Base-by-base conservation (phyloP, 148 eudicot genomes). In the Heliosperma pusillum region DNA sequence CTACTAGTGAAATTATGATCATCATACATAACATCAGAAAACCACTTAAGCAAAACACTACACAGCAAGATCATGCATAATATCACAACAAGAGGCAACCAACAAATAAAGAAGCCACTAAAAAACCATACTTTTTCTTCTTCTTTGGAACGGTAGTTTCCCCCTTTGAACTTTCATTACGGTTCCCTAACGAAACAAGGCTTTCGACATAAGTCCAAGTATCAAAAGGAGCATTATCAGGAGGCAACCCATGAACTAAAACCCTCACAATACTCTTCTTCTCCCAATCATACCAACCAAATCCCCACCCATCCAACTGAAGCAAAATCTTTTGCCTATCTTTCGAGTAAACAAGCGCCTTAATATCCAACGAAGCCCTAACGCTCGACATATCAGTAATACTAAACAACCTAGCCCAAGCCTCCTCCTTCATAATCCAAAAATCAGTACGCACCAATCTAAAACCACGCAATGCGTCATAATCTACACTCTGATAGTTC, bases 281-380 rank as follows among this genome's bases (percentile, higher is more conserved):
- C 66, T 40, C 30, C 66, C 36, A 59, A 59, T 72, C 66, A 72
- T 57, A 72, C 75, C 75, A 72, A 36, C 27, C 30, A 72, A 58
- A 40, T 13, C 10, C 5, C 53, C 12, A 6, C 20, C 2, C 3
- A 58, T 72, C 75, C 21, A 57, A 11, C 33, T 72, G 52, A 1
- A 58, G 7, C 29, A 71, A 40, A 72, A 72, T 12, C 19, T n/a
- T 59, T 21, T 40, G 12, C 66, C 66, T 47, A 22, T 72, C 66
- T 33, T 59, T 72, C 30, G 75, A 72, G 65, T 57, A 72, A 72
- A 40, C 36, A 40, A 72, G 15, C 3, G 53, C 52, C 33, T 55
- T 17, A 19, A 53, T 21, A 27, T 10, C 16, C 1, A 70, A 5
- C 11, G 5, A 9, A 52, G 11, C n/a, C 59, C 15, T 22, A 26